Percentiles rank a stretch among this genome's conserved stretches.
Conservation (phyloP, 176 grass and related monocot species). For the Tillandsia fasciculata region DNA sequence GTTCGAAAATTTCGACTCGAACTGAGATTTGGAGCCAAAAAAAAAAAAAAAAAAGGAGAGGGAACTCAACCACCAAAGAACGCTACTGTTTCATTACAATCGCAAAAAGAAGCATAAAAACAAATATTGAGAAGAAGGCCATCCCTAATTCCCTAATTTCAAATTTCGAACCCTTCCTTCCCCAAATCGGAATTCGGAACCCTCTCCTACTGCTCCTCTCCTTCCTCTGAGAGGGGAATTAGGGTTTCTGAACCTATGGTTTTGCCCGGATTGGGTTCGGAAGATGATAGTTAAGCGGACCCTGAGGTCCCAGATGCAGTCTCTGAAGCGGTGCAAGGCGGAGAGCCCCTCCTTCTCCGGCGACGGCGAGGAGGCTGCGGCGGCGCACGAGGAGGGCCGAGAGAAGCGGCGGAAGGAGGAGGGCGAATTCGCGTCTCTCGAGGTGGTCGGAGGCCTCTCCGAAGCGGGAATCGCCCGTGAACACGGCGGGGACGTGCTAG, state of each 20-base stretch:
- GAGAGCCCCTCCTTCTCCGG: slow-evolving; percentile 21
- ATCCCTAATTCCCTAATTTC: no score
- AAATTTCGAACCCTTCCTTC: no score
- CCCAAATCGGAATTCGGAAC: no score
- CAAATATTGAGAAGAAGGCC: no score
- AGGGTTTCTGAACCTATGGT: not conserved
- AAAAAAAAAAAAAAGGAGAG: not conserved
- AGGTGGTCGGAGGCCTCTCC: slow-evolving; percentile 7
- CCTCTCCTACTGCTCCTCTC: no score
- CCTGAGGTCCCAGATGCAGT: slow-evolving; percentile 31
- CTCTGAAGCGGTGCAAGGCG: slow-evolving; percentile 38
- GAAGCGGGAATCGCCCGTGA: not conserved
- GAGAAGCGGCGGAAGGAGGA: slow-evolving; percentile 19
- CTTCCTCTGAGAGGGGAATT: not conserved
- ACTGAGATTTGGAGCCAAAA: slow-evolving; percentile 7
- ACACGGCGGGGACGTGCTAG: not conserved
- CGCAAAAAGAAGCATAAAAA: no score
- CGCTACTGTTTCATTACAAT: no score
- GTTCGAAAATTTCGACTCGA: slow-evolving; percentile 6
- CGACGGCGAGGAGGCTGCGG: slow-evolving; percentile 11
- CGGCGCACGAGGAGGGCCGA: not conserved
- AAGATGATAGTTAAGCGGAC: slow-evolving; percentile 36
- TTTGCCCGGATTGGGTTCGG: not conserved
- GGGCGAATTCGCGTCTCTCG: not conserved
- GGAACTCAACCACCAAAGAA: not conserved